These are phyloP conservation scores for Aspergillus costaricaensis DNA, from an alignment of 2,329 filamentous ascomycete genomes.

Conservation along the genomic window DNA sequence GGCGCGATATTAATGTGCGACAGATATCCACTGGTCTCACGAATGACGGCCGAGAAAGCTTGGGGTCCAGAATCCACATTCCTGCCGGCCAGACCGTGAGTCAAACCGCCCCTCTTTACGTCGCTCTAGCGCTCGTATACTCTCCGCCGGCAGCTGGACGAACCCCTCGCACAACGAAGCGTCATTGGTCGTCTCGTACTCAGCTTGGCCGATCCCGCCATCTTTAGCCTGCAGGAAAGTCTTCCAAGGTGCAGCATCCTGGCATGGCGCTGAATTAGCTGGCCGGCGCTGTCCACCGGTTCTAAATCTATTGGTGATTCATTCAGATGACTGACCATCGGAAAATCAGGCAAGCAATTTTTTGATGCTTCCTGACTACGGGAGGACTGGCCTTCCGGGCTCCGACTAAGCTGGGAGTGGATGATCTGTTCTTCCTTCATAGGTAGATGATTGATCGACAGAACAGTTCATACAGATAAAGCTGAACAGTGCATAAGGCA, in stretches of 20 bases:
- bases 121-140: constrained; percentile 2
- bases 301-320: not conserved
- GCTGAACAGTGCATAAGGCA: not conserved
- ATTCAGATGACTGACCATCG: not conserved
- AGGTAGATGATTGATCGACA: not conserved
- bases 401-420: not conserved
- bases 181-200: not conserved
- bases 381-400: not conserved
- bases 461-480: not conserved
- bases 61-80: constrained; percentile 7
- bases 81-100: constrained; percentile 1
- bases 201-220: not conserved
- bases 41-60: not conserved
- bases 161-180: not conserved
- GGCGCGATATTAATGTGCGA: not conserved
- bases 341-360: too few species aligned
- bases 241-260: not conserved
- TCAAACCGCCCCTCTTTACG: constrained; percentile 1
- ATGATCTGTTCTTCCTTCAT: not conserved
- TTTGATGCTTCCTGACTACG: not conserved
- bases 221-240: not conserved
- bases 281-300: not conserved
- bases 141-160: not conserved
- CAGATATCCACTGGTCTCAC: constrained; percentile 1
- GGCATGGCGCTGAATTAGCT: not conserved